Base-by-base conservation (phyloP, 257 asterid genomes). In the Solanum pennellii region DNA sequence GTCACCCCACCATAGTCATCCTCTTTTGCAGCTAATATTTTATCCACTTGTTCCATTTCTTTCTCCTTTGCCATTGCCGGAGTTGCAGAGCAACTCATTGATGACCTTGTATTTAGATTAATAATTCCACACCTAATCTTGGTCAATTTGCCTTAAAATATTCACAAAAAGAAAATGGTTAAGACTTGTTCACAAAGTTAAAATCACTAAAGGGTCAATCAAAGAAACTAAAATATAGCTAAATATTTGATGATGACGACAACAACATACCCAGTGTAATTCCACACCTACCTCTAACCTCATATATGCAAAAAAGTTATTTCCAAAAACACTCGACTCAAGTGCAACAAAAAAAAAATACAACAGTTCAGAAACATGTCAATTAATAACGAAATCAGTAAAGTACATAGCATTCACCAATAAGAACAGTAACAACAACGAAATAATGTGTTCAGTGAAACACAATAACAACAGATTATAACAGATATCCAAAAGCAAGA, bases 1-100 rank as follows among this genome's bases (percentile, higher is more conserved):
- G 92, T 91, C 73, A 96, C 95, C 49, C 99, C 99, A 16, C 94
- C 98, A 79, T 94, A 91, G 20, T 92, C 93, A 86, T 97, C 98
- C 87, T 94, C 89, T 85, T 27, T 84, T n/a, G 93, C 96, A 59
- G 87, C 89, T 90, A 97, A 86, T 75, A 95, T 88, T 76, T 91
- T 87, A n/a, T 92, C 96, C 83, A 90, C 93, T 86, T 91, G 92
- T 86, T 89, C 82, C 86, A 75, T 89, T 83, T 87, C 92, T 68
- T 88, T 86, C 87, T 87, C 92, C 31, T 92, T 76, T 12, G 94
- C 77, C 45, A 91, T 66, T 80, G 75, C 89, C 37, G 86, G 82
- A 35, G 91, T 79, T 72, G 90, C 23, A 12, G 93, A 25, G n/a
- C 97, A 93, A 86, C 89, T 90, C 95, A 94, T 91, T 23, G 95